These are phyloP conservation scores for Roridomyces roridus DNA, from an alignment of 768 basidiomycete genomes.

Conservation along the genomic window DNA sequence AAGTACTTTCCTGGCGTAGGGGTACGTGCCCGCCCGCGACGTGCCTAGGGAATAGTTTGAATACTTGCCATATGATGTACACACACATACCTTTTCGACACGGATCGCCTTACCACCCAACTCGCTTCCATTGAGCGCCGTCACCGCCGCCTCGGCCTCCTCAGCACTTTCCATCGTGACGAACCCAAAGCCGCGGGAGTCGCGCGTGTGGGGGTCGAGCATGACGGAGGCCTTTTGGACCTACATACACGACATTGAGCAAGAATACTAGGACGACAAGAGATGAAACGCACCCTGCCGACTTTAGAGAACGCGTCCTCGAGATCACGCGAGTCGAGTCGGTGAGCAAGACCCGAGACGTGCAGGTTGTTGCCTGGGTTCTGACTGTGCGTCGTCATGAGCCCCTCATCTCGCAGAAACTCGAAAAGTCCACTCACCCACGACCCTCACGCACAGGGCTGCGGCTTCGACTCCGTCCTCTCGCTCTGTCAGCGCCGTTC, in stretches of 20 bases:
- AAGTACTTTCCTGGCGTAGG: constrained; percentile 96
- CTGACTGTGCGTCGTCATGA: no score
- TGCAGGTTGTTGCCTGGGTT: constrained; percentile 74
- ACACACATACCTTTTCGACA: constrained; percentile 78
- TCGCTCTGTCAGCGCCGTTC: constrained; percentile 38
- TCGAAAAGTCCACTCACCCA: constrained; percentile 40
- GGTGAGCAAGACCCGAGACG: constrained; percentile 63
- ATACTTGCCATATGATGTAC: not conserved
- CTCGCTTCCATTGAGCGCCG: constrained; percentile 82
- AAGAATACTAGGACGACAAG: not conserved
- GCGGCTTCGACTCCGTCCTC: constrained; percentile 79
- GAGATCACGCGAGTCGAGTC: constrained; percentile 81
- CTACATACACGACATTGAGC: constrained; percentile 46
- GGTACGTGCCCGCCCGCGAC: constrained; percentile 87
- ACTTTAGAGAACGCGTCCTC: constrained; percentile 88
- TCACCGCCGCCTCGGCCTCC: constrained; percentile 92
- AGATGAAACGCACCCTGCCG: constrained; percentile 67
- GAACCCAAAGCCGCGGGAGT: constrained; percentile 72
- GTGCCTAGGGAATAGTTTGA: constrained; percentile 58
- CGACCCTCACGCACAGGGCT: constrained; percentile 66
- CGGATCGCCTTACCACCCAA: constrained; percentile 86
- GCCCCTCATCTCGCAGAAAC: constrained; percentile 18
- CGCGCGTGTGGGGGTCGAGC: constrained; percentile 75
- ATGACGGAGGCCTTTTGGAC: constrained; percentile 75
- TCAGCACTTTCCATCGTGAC: constrained; percentile 81